phyloP scores from a whole-genome alignment of 345 rosid species.

The Brassica napus region DNA sequence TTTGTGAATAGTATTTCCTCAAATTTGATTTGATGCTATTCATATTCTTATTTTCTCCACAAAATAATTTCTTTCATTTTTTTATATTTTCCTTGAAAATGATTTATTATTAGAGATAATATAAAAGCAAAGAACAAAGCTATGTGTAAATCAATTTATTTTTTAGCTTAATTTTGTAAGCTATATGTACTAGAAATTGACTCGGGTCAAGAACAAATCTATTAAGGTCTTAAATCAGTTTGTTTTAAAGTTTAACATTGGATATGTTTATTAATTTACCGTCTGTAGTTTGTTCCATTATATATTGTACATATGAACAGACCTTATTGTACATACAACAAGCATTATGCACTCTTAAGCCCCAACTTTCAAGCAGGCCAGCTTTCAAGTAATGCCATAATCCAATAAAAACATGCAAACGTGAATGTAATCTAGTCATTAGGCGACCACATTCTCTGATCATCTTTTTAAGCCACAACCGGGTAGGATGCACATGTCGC shows the following conservation, averaged over 20 bases:
- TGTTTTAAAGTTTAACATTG: not conserved
- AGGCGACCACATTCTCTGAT: constrained; percentile 18
- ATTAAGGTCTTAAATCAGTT: not conserved
- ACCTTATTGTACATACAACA: constrained; percentile 37
- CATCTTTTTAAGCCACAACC: constrained; percentile 50
- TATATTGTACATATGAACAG: constrained; percentile 32
- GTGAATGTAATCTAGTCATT: not conserved
- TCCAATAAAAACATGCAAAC: constrained; percentile 8
- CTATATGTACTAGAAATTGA: not conserved
- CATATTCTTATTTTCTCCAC: no score
- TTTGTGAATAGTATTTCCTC: no score
- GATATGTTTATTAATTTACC: not conserved
- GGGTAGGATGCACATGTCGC: constrained; percentile 97
- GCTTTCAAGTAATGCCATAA: constrained; percentile 11
- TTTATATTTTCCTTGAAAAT: no score
- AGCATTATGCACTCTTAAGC: constrained; percentile 29
- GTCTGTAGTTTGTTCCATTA: not conserved
- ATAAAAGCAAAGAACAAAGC: no score
- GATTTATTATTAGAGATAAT: no score
- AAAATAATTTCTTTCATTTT: no score
- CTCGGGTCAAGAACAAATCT: not conserved
- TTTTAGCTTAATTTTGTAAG: no score
- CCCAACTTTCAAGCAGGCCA: constrained; percentile 7
- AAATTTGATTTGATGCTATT: no score
- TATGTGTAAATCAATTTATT: no score